Percentiles rank a stretch among this genome's conserved stretches.
These are phyloP conservation scores for Trametes villosa DNA, from an alignment of 768 basidiomycete species.

Conservation along the genomic window DNA sequence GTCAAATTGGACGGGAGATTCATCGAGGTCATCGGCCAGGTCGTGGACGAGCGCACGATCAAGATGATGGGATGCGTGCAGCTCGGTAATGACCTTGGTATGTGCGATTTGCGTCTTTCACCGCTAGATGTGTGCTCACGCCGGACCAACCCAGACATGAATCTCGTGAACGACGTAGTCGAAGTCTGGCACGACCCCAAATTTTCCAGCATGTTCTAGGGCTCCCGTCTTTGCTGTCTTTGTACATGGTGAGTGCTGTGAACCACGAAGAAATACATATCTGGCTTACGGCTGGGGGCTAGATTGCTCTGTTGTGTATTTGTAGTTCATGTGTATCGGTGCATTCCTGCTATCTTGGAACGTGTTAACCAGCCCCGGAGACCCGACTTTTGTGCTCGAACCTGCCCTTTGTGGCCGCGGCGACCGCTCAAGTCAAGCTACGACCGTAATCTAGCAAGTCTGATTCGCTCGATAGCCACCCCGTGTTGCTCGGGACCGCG, in stretches of 20 bases:
- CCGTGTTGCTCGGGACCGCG: too few species aligned
- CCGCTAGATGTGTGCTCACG: not conserved
- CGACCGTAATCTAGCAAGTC: too few species aligned
- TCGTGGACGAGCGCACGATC: constrained; percentile 22
- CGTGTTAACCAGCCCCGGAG: too few species aligned
- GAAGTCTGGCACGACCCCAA: constrained; percentile 29
- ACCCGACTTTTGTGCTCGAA: not conserved
- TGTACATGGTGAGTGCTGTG: not conserved
- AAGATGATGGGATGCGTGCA: constrained; percentile 27
- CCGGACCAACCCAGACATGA: constrained; percentile 19
- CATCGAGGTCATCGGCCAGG: constrained; percentile 30
- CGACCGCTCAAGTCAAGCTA: too few species aligned
- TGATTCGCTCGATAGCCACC: too few species aligned
- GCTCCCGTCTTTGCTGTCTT: not conserved
- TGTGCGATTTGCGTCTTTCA: not conserved
- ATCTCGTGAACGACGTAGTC: constrained; percentile 23
- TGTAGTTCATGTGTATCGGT: not conserved
- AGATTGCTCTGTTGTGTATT: not conserved
- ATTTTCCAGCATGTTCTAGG: constrained; percentile 22
- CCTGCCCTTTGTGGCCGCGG: too few species aligned
- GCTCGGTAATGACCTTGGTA: constrained; percentile 25
- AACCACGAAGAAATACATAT: not conserved
- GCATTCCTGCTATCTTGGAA: not conserved
- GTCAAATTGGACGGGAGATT: constrained; percentile 6
- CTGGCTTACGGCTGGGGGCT: not conserved